Conservation (phyloP, 805 yeast species). For the Wickerhamomyces bisporus region DNA sequence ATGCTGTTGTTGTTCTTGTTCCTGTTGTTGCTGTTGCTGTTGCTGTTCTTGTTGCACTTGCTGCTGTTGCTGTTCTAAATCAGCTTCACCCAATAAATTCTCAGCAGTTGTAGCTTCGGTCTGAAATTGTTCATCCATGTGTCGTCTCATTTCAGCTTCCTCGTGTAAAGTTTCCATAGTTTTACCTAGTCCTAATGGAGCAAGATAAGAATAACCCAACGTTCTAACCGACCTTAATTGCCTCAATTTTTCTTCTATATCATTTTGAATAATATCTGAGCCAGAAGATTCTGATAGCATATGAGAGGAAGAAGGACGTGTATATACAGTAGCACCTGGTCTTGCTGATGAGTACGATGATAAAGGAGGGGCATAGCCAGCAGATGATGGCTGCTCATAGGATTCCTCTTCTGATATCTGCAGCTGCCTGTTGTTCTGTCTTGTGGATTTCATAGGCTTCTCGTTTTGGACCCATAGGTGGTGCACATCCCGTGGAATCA, state of each 20-base stretch:
- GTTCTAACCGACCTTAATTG: slow-evolving; percentile 31
- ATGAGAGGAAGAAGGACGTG: slow-evolving; percentile 1
- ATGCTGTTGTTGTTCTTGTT: not conserved
- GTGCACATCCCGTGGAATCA: slow-evolving; percentile 41
- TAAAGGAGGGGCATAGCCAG: slow-evolving; percentile 44
- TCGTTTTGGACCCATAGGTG: slow-evolving; percentile 33
- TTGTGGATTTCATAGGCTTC: slow-evolving; percentile 2
- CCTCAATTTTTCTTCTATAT: slow-evolving; percentile 11
- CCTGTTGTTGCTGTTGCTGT: slow-evolving; percentile 3
- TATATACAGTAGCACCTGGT: slow-evolving; percentile 26
- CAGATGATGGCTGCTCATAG: slow-evolving; percentile 2
- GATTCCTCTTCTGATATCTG: slow-evolving; percentile 1
- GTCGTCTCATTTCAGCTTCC: slow-evolving; percentile 23
- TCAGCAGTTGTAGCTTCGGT: slow-evolving; percentile 23
- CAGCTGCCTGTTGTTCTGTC: not conserved
- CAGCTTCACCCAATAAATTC: slow-evolving; percentile 27
- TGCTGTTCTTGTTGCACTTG: slow-evolving; percentile 2
- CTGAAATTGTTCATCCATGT: slow-evolving; percentile 23
- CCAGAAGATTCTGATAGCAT: not conserved
- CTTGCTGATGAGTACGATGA: slow-evolving; percentile 48
- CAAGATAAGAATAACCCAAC: slow-evolving; percentile 43
- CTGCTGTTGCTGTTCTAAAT: slow-evolving; percentile 5
- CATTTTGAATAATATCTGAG: slow-evolving; percentile 6
- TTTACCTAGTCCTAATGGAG: slow-evolving; percentile 56
- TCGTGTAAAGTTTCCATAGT: slow-evolving; percentile 41